These are phyloP conservation scores for Paradendryphiella salina DNA, from an alignment of 2,329 filamentous ascomycete genomes.

Conservation along the genomic window DNA sequence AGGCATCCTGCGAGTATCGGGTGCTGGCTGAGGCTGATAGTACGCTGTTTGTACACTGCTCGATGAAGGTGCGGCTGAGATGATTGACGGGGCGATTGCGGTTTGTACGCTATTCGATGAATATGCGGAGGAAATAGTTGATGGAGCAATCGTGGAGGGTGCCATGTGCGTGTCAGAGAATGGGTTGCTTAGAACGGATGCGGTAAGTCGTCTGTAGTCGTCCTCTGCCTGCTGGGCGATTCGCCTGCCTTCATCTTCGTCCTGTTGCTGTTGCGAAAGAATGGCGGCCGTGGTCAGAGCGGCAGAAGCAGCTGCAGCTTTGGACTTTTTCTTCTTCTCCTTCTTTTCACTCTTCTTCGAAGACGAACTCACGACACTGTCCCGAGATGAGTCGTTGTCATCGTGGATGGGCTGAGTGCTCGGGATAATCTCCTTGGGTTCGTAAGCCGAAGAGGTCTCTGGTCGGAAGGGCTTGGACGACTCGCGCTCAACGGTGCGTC, in stretches of 20 bases:
- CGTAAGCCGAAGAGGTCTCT: conserved; percentile 23
- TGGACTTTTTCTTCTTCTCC: conserved; percentile 38
- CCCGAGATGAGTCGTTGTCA: conserved; percentile 29
- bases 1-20: conserved; percentile 32
- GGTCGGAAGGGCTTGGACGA: conserved; percentile 40
- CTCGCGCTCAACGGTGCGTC: conserved; percentile 48
- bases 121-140: conserved; percentile 24
- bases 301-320: conserved; percentile 27
- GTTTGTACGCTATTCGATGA: conserved; percentile 18
- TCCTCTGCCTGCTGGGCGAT: conserved; percentile 21
- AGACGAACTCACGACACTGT: conserved; percentile 26
- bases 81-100: conserved; percentile 5
- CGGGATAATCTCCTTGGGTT: conserved; percentile 27
- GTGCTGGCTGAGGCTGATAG: conserved; percentile 50
- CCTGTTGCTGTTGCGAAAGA: conserved; percentile 25
- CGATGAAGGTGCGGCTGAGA: conserved; percentile 24
- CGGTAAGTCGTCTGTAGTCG: conserved; percentile 20
- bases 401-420: conserved; percentile 40
- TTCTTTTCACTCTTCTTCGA: conserved; percentile 40
- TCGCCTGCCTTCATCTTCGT: conserved; percentile 20
- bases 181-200: conserved; percentile 33
- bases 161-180: conserved; percentile 34
- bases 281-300: conserved; percentile 27
- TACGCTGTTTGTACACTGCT: conserved; percentile 40
- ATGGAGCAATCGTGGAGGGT: conserved; percentile 25